Conservation (phyloP, 2,329 filamentous ascomycete species). For the Beauveria sp. region DNA sequence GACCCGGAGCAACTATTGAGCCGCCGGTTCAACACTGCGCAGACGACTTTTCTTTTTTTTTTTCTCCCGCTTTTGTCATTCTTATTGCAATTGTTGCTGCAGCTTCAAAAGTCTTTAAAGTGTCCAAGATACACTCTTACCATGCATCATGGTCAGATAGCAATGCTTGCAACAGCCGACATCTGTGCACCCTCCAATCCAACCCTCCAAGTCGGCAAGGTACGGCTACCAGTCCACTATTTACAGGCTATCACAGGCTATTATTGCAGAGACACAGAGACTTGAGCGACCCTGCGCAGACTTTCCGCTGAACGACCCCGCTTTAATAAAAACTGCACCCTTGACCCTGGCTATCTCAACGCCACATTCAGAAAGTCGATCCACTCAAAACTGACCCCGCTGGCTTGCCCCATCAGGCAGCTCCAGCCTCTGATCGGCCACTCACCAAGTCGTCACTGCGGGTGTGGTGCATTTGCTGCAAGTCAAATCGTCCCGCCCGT, state of each 20-base stretch:
- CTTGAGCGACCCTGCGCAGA: background rate
- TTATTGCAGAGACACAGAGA: no score
- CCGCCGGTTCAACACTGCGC: background rate
- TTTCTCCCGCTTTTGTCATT: no score
- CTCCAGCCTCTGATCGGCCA: background rate
- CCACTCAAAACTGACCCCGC: background rate
- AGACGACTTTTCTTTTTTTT: no score
- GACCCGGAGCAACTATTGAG: background rate
- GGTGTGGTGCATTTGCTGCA: background rate
- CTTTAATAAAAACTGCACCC: background rate
- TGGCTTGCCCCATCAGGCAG: slow-evolving; percentile 3
- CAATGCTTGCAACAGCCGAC: background rate
- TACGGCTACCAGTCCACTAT: no score
- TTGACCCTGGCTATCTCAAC: background rate
- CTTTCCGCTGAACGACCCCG: background rate
- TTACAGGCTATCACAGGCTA: no score
- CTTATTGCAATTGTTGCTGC: no score
- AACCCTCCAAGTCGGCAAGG: no score
- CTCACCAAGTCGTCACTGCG: background rate
- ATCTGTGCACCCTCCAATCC: background rate
- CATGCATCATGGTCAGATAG: no score
- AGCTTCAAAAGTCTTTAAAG: no score
- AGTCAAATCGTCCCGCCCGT: background rate
- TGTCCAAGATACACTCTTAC: no score
- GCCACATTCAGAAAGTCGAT: background rate